These are phyloP conservation scores for Coemansia sp. DNA, from an alignment of 192 early-diverging fungal species.

Conservation along the genomic window DNA sequence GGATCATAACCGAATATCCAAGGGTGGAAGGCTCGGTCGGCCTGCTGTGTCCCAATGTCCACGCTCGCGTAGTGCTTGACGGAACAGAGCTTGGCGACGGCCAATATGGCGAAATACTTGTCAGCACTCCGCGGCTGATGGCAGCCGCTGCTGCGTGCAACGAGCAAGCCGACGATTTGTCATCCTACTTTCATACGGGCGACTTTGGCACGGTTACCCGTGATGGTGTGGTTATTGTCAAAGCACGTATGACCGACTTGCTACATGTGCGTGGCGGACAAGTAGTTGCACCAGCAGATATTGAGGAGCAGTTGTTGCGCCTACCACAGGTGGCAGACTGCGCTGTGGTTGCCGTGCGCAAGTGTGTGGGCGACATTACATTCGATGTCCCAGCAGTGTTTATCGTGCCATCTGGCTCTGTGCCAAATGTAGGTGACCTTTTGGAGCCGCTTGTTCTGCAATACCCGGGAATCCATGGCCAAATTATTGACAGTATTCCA, in stretches of 20 bases:
- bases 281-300: conserved; percentile 26
- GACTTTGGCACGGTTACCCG: conserved; percentile 40
- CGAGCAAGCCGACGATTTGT: no score
- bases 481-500: conserved; percentile 26
- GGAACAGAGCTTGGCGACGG: conserved; percentile 38
- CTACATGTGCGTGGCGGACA: conserved; percentile 11
- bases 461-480: conserved; percentile 30
- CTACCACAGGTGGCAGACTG: conserved; percentile 32
- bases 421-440: background rate
- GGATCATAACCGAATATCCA: conserved; percentile 50
- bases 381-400: conserved; percentile 26
- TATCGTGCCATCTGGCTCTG: conserved; percentile 14
- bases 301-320: conserved; percentile 23
- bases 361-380: background rate
- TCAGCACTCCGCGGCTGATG: conserved; percentile 40
- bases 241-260: conserved; percentile 36
- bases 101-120: conserved; percentile 46
- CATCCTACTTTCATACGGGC: conserved; percentile 37
- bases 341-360: conserved; percentile 26
- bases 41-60: conserved; percentile 37
- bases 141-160: background rate
- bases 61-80: conserved; percentile 36
- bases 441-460: conserved; percentile 13
- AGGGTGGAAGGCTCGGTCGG: conserved; percentile 41
- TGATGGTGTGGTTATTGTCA: conserved; percentile 44